These are phyloP conservation scores for Mycosarcoma mackinlayi DNA, from an alignment of 1,284 basidiomycete genomes.

Conservation along the genomic window DNA sequence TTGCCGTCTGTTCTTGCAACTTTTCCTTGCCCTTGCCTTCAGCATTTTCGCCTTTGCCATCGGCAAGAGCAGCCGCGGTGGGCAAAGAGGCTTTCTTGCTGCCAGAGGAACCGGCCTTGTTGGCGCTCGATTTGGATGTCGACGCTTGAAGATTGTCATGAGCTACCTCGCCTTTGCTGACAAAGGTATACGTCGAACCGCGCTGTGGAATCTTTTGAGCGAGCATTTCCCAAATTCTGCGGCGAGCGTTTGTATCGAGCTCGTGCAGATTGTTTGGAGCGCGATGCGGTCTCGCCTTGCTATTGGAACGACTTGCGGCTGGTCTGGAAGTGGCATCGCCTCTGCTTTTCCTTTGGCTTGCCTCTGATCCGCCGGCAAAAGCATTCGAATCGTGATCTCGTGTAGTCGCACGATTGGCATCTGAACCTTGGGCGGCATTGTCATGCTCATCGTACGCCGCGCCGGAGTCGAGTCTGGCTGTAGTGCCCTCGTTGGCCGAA, in stretches of 20 bases:
- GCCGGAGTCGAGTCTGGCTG: constrained; percentile 1
- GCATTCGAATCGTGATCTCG: constrained; percentile 4
- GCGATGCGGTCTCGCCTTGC: constrained; percentile 28
- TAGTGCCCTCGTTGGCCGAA: constrained; percentile 16
- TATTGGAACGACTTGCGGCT: constrained; percentile 19
- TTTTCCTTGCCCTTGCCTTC: constrained; percentile 5
- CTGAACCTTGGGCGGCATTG: background rate
- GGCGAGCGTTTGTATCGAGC: constrained; percentile 35
- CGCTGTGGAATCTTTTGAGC: constrained; percentile 47
- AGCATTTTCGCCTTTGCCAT: background rate
- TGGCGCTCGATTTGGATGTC: constrained; percentile 14
- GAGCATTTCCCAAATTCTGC: constrained; percentile 50
- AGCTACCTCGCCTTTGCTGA: constrained; percentile 48
- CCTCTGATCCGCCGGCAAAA: constrained; percentile 1
- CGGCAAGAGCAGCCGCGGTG: background rate
- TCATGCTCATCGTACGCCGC: constrained; percentile 4
- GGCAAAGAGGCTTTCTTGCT: constrained; percentile 14
- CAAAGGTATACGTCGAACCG: constrained; percentile 49
- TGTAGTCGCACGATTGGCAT: background rate
- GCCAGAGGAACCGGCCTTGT: constrained; percentile 1
- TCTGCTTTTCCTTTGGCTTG: constrained; percentile 17
- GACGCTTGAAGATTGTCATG: constrained; percentile 39
- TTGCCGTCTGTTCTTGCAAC: background rate
- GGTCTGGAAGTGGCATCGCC: constrained; percentile 5
- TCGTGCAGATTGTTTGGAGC: constrained; percentile 28